These are phyloP conservation scores for Arthrobotrys musiformis DNA, from an alignment of 2,329 filamentous ascomycete species.

Conservation along the genomic window DNA sequence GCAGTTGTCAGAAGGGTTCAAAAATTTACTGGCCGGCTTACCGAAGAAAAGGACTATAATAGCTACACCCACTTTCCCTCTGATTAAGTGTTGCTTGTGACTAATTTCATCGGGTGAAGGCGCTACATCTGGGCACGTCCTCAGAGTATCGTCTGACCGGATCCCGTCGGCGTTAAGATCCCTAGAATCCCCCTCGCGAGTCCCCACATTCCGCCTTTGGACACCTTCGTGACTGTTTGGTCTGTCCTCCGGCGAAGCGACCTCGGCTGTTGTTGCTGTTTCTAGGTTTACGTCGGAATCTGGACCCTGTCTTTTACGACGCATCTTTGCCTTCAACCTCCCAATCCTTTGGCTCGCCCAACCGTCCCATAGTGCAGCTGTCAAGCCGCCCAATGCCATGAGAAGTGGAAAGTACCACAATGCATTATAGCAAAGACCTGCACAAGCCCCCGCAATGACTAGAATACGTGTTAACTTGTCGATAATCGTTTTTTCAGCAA, in stretches of 20 bases:
- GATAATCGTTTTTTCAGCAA: slow-evolving; percentile 75
- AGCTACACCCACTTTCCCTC: slow-evolving; percentile 28
- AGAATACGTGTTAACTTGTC: slow-evolving; percentile 72
- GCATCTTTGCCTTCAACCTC: slow-evolving; percentile 56
- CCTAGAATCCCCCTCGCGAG: not conserved
- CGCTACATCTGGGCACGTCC: not conserved
- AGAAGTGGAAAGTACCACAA: slow-evolving; percentile 79
- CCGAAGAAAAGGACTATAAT: slow-evolving; percentile 64
- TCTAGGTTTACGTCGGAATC: not conserved
- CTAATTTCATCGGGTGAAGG: not conserved
- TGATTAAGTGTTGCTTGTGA: slow-evolving; percentile 14
- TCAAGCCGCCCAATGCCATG: slow-evolving; percentile 69
- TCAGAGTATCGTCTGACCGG: not conserved
- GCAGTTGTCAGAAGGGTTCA: not conserved
- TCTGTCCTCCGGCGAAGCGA: not conserved
- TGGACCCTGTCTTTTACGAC: slow-evolving; percentile 17
- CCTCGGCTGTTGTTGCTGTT: not conserved
- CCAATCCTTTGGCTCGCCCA: slow-evolving; percentile 65
- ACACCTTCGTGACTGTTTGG: not conserved
- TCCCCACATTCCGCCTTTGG: slow-evolving; percentile 1
- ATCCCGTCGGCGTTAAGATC: not conserved
- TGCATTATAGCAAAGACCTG: slow-evolving; percentile 76
- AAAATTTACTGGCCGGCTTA: slow-evolving; percentile 51
- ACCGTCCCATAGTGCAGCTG: slow-evolving; percentile 70
- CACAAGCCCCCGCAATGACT: slow-evolving; percentile 72